Percentiles rank a stretch among this genome's conserved stretches.
phyloP scores from a whole-genome alignment of 495 filamentous ascomycete genomes.

The Hypoxylon cercidicola region DNA sequence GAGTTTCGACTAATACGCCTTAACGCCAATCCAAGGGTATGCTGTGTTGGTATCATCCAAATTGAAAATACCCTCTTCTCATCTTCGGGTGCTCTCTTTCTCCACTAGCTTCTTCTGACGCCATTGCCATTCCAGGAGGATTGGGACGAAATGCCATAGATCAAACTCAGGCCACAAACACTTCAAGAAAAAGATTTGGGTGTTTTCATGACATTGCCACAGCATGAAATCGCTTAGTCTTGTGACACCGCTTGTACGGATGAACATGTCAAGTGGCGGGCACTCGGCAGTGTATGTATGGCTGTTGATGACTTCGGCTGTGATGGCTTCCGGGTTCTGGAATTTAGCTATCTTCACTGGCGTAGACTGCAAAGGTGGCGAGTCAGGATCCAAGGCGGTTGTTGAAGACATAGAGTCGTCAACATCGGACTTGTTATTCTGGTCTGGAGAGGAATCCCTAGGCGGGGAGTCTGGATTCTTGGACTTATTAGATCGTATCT shows the following conservation, averaged over 20 bases:
- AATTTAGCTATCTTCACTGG: constrained; percentile 41
- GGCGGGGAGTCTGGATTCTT: constrained; percentile 61
- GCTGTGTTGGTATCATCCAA: constrained; percentile 3
- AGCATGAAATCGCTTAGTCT: constrained; percentile 97
- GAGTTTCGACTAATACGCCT: constrained; percentile 14
- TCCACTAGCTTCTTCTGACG: constrained; percentile 64
- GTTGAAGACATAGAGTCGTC: constrained; percentile 68
- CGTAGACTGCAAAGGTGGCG: constrained; percentile 53
- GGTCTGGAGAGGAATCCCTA: constrained; percentile 49
- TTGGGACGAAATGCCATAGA: constrained; percentile 91
- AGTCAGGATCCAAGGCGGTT: constrained; percentile 57
- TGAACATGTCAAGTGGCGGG: constrained; percentile 88
- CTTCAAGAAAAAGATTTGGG: constrained; percentile 89
- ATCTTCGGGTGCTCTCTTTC: constrained; percentile 51
- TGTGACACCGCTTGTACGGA: constrained; percentile 91
- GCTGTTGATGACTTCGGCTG: constrained; percentile 75
- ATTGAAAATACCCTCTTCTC: constrained; percentile 6
- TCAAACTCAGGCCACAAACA: constrained; percentile 98
- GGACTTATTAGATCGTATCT: constrained; percentile 71
- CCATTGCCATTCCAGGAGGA: constrained; percentile 92
- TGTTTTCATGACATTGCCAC: constrained; percentile 95
- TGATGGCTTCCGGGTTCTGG: constrained; percentile 84
- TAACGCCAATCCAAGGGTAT: constrained; percentile 33
- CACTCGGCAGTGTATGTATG: constrained; percentile 86
- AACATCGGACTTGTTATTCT: constrained; percentile 52